phyloP scores from a whole-genome alignment of 139 green algal genomes.

The Auxenochlorella pyrenoidosa region DNA sequence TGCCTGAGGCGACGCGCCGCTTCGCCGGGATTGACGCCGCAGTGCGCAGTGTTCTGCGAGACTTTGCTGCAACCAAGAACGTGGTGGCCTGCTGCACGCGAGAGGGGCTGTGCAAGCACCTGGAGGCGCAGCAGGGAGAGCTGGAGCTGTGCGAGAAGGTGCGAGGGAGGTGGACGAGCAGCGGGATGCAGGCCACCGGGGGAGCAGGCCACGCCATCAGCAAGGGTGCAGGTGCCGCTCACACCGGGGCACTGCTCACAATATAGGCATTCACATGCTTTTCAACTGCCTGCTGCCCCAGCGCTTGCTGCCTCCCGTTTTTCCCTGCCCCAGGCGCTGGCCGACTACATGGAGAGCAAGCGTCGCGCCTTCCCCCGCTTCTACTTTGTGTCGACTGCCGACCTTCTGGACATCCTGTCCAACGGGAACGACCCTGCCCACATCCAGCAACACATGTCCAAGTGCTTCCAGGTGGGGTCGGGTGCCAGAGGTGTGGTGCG shows the following conservation, averaged over 20 bases:
- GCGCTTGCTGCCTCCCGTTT: slow-evolving; percentile 79
- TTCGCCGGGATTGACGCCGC: slow-evolving; percentile 80
- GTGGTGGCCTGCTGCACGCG: slow-evolving; percentile 65
- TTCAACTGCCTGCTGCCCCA: slow-evolving; percentile 71
- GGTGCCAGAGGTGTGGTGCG: not conserved
- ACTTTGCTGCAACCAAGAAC: slow-evolving; percentile 64
- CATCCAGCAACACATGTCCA: slow-evolving; percentile 89
- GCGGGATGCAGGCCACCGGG: no score
- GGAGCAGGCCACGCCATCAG: no score
- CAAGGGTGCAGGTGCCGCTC: no score
- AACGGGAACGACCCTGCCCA: slow-evolving; percentile 71
- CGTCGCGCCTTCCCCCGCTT: slow-evolving; percentile 92
- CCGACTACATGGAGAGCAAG: slow-evolving; percentile 92
- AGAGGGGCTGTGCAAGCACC: slow-evolving; percentile 72
- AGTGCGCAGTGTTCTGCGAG: slow-evolving; percentile 37
- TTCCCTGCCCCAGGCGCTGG: slow-evolving; percentile 68
- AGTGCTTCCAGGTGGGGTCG: slow-evolving; percentile 81
- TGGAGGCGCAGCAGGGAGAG: slow-evolving; percentile 86
- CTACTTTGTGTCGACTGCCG: slow-evolving; percentile 93
- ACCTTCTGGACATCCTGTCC: slow-evolving; percentile 93
- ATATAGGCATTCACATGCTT: not conserved
- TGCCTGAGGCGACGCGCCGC: slow-evolving; percentile 89
- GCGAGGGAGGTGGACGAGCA: not conserved
- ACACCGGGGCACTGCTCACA: no score
- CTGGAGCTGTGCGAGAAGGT: slow-evolving; percentile 95